phyloP scores from a whole-genome alignment of 2,329 filamentous ascomycete species.

The Davidsoniella australis region DNA sequence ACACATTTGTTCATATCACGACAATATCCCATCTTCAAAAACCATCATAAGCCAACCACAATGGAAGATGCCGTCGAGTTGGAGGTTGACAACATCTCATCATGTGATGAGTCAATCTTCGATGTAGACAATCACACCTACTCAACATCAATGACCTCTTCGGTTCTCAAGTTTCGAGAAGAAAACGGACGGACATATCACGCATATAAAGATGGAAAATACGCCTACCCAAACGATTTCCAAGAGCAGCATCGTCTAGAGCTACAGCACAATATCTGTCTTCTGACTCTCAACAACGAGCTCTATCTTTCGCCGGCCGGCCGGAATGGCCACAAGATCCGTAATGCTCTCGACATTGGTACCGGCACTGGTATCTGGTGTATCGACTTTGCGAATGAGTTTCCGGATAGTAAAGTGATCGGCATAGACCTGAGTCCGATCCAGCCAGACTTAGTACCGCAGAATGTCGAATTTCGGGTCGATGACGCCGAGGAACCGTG shows the following conservation, averaged over 20 bases:
- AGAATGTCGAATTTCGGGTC: constrained; percentile 29
- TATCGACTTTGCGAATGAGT: constrained; percentile 18
- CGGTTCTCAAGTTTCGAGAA: constrained; percentile 15
- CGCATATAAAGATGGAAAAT: constrained; percentile 18
- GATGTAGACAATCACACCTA: not conserved
- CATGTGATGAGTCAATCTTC: not conserved
- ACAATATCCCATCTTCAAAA: not conserved
- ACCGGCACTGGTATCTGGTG: constrained; percentile 31
- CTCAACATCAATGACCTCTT: constrained; percentile 14
- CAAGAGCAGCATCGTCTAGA: constrained; percentile 8
- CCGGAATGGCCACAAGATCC: constrained; percentile 14
- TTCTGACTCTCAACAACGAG: constrained; percentile 19
- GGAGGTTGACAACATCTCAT: not conserved
- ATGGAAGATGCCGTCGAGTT: not conserved
- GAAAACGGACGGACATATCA: constrained; percentile 18
- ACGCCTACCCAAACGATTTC: constrained; percentile 17
- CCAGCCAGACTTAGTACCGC: constrained; percentile 23
- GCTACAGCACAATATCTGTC: constrained; percentile 23
- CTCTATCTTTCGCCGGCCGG: constrained; percentile 17
- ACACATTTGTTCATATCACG: not conserved
- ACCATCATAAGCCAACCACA: not conserved
- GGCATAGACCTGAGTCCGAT: constrained; percentile 27
- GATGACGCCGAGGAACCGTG: constrained; percentile 22
- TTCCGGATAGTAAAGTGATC: constrained; percentile 17
- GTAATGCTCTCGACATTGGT: constrained; percentile 27